These are phyloP conservation scores for Lomentospora prolificans DNA, from an alignment of 2,329 filamentous ascomycete species.

Conservation along the genomic window DNA sequence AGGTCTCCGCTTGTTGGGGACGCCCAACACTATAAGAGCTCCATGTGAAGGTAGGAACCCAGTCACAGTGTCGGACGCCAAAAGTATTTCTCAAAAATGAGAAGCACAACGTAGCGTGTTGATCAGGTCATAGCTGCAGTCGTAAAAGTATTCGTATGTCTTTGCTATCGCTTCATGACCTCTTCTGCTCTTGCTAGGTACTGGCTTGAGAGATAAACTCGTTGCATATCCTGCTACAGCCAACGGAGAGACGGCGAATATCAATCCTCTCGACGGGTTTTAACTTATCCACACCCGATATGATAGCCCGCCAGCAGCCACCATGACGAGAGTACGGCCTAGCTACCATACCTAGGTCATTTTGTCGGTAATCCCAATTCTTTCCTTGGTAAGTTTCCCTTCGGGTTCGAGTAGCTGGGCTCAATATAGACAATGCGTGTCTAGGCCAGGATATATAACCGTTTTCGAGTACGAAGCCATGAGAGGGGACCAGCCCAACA, in stretches of 20 bases:
- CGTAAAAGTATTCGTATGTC: constrained; percentile 25
- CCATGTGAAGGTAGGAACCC: not conserved
- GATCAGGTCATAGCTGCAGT: constrained; percentile 24
- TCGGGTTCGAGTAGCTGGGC: not conserved
- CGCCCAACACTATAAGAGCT: not conserved
- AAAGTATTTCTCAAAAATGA: constrained; percentile 30
- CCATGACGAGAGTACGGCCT: not conserved
- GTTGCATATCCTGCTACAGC: constrained; percentile 45
- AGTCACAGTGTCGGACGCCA: not conserved
- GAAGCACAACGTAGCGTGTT: constrained; percentile 20
- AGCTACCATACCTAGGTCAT: not conserved
- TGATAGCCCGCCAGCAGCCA: not conserved
- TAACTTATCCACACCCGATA: not conserved
- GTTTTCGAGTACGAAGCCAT: not conserved
- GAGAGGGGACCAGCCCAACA: not conserved
- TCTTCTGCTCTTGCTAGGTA: constrained; percentile 48
- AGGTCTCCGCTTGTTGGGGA: not conserved
- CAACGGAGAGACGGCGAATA: constrained; percentile 25
- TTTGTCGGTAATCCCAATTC: not conserved
- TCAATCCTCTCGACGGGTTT: not conserved
- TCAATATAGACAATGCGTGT: not conserved
- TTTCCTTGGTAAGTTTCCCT: not conserved
- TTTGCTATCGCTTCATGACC: constrained; percentile 52
- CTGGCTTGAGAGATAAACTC: constrained; percentile 7
- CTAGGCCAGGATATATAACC: not conserved